Evolutionary conservation across 306 rosid species (phyloP).

Genomic region (Pueraria montana): DNA sequence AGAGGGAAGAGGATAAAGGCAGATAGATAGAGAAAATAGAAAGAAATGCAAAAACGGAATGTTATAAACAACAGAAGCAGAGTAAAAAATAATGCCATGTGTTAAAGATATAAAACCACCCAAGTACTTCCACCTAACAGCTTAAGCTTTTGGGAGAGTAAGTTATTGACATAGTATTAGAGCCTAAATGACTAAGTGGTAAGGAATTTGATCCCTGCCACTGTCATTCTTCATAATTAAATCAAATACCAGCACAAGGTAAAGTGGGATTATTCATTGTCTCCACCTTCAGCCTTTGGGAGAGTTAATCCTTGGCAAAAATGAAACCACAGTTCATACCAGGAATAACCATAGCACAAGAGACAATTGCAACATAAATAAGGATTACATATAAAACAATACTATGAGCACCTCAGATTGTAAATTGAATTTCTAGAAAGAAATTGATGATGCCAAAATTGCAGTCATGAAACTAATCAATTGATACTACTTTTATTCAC

Average conservation of each 20-base stretch:
- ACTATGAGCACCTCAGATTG: background rate
- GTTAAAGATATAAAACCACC: conserved; percentile 17
- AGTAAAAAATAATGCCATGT: background rate
- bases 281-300: background rate
- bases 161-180: conserved; percentile 5
- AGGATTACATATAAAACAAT: conserved; percentile 4
- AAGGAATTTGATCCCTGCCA: conserved; percentile 27
- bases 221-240: conserved; percentile 13
- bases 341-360: conserved; percentile 13
- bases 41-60: conserved; percentile 13
- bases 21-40: background rate
- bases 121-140: conserved; percentile 18
- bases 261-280: conserved; percentile 23
- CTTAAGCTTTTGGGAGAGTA: conserved; percentile 10
- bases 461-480: conserved; percentile 32
- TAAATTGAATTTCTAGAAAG: background rate
- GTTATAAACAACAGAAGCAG: conserved; percentile 5
- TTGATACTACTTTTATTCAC: conserved; percentile 23
- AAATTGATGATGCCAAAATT: background rate
- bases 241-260: conserved; percentile 26
- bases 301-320: conserved; percentile 14
- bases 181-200: background rate
- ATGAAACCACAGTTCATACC: background rate
- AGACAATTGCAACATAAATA: conserved; percentile 31
- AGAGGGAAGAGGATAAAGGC: conserved; percentile 5